These are phyloP conservation scores for Arthrobotrys sinensis DNA, from an alignment of 2,329 filamentous ascomycete species.

Conservation along the genomic window DNA sequence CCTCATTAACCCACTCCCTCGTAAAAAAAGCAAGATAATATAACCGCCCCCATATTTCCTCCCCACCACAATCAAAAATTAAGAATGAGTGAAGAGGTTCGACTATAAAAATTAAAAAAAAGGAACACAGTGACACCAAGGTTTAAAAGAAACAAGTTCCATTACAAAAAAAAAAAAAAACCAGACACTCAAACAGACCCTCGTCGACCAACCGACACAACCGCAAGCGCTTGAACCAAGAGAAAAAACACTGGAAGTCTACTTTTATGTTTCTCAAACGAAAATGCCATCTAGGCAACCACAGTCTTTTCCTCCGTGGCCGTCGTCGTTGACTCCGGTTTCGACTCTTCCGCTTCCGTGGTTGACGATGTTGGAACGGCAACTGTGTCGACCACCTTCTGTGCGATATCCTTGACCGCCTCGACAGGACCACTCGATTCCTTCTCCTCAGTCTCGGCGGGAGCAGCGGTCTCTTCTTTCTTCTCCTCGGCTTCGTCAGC, in stretches of 20 bases:
- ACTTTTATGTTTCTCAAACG: constrained; percentile 31
- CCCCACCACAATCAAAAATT: constrained; percentile 17
- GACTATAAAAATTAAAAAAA: constrained; percentile 8
- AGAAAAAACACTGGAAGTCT: constrained; percentile 34
- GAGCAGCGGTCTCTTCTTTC: constrained; percentile 17
- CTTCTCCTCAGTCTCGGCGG: constrained; percentile 21
- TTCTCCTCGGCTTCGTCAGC: constrained; percentile 12
- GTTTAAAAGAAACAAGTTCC: constrained; percentile 8
- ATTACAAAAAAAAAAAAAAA: neutral
- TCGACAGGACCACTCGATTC: constrained; percentile 24
- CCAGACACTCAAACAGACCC: neutral
- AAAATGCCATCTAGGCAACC: constrained; percentile 42
- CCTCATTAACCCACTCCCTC: neutral
- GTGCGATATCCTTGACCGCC: constrained; percentile 33
- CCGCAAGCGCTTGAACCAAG: constrained; percentile 18
- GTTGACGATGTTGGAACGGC: constrained; percentile 18
- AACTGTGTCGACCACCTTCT: constrained; percentile 36
- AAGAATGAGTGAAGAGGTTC: constrained; percentile 47
- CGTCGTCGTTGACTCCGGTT: constrained; percentile 42
- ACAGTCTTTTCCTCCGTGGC: constrained; percentile 40
- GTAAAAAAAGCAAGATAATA: constrained; percentile 17
- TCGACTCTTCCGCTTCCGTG: constrained; percentile 32
- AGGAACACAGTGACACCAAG: constrained; percentile 1
- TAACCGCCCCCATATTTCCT: constrained; percentile 1
- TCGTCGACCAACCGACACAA: constrained; percentile 16